Evolutionary conservation across 257 asterid genomes (phyloP).

Genomic region (Salvia splendens): DNA sequence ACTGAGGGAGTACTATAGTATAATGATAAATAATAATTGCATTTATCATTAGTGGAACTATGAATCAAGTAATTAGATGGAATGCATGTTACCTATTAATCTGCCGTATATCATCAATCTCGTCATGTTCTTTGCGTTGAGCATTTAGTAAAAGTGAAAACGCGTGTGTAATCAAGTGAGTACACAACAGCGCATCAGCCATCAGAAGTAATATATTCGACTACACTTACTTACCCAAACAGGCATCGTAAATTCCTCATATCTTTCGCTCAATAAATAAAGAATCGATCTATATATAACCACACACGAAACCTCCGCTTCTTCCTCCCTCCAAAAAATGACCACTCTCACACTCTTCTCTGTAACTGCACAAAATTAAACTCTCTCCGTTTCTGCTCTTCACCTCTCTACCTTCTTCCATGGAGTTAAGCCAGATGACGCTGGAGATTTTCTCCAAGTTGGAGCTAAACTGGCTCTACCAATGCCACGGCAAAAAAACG

Average conservation of each 20-base stretch:
- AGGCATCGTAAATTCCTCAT: slow-evolving; percentile 13
- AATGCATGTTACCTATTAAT: no score
- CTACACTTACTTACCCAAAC: slow-evolving; percentile 18
- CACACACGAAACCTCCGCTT: slow-evolving; percentile 38
- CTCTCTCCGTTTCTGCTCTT: slow-evolving; percentile 7
- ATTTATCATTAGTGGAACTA: no score
- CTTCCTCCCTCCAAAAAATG: slow-evolving; percentile 26
- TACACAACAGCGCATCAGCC: slow-evolving; percentile 34
- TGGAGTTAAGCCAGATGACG: slow-evolving; percentile 77
- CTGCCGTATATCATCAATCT: no score
- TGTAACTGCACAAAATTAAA: slow-evolving; percentile 6
- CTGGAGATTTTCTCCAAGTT: slow-evolving; percentile 81
- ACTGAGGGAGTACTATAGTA: no score
- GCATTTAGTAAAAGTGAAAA: slow-evolving; percentile 26
- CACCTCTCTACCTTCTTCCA: neutral
- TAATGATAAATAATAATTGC: no score
- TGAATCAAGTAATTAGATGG: no score
- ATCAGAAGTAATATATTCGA: no score
- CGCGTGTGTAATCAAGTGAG: slow-evolving; percentile 41
- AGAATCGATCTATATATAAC: slow-evolving; percentile 40
- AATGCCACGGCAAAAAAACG: slow-evolving; percentile 71
- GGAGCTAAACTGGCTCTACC: slow-evolving; percentile 92
- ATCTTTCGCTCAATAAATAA: slow-evolving; percentile 9
- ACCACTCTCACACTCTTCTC: slow-evolving; percentile 31
- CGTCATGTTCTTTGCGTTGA: no score